These are phyloP conservation scores for Trichoderma asperelloides DNA, from an alignment of 495 filamentous ascomycete species.

Conservation along the genomic window DNA sequence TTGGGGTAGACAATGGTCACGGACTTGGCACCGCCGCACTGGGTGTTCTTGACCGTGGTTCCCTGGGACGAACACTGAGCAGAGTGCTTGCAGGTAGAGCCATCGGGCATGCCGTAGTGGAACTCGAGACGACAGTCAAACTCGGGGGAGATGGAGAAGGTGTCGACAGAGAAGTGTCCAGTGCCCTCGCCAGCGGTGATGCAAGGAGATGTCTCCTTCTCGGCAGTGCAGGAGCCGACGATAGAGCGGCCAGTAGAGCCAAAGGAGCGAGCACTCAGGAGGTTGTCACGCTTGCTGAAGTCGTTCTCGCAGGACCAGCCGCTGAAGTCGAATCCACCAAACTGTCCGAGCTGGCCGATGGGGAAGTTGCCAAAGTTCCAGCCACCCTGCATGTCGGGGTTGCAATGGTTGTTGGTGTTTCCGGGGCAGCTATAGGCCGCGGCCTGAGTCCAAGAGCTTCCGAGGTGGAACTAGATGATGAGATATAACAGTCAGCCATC, in stretches of 20 bases:
- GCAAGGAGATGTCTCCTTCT: slow-evolving; percentile 16
- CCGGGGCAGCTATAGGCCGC: slow-evolving; percentile 55
- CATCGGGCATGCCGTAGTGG: slow-evolving; percentile 74
- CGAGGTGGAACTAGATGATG: slow-evolving; percentile 39
- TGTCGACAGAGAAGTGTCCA: slow-evolving; percentile 62
- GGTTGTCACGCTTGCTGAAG: slow-evolving; percentile 51
- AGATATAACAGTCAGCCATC: background rate
- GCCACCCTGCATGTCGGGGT: slow-evolving; percentile 51
- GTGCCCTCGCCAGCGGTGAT: slow-evolving; percentile 35
- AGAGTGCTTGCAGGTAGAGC: slow-evolving; percentile 66
- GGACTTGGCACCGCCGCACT: slow-evolving; percentile 82
- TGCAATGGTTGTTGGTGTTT: slow-evolving; percentile 73
- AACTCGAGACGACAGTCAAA: slow-evolving; percentile 71
- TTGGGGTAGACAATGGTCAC: slow-evolving; percentile 67
- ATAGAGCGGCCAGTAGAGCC: slow-evolving; percentile 19
- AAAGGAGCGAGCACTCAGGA: slow-evolving; percentile 56
- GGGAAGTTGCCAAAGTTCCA: slow-evolving; percentile 61
- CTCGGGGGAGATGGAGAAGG: slow-evolving; percentile 62
- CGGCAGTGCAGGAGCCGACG: background rate
- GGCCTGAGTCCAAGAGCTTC: slow-evolving; percentile 22
- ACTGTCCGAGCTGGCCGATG: slow-evolving; percentile 54
- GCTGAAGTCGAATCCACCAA: slow-evolving; percentile 62
- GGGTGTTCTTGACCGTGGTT: slow-evolving; percentile 63
- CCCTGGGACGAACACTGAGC: slow-evolving; percentile 51
- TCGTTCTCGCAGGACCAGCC: slow-evolving; percentile 58